Percentiles rank a stretch among this genome's conserved stretches.
Conservation (phyloP, 106 monocot species). For the Phalaenopsis aphrodite region DNA sequence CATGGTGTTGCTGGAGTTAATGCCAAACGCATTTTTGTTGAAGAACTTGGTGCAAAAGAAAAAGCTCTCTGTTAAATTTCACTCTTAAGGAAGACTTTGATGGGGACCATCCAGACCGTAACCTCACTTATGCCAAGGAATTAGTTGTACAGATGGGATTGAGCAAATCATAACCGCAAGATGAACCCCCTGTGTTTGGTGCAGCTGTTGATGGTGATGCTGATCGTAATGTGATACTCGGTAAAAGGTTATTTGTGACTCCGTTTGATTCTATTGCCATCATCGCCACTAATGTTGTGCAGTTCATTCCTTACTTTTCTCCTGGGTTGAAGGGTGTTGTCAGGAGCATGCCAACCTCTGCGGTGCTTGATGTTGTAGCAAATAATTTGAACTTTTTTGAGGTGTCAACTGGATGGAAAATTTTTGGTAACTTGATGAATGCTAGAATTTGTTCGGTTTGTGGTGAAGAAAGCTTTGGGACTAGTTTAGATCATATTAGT, state of each 20-base stretch:
- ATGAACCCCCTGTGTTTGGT: conserved; percentile 89
- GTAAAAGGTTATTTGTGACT: conserved; percentile 95
- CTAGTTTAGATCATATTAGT: conserved; percentile 91
- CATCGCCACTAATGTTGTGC: conserved; percentile 94
- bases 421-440: conserved; percentile 99
- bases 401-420: conserved; percentile 99
- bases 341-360: conserved; percentile 82
- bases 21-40: conserved; percentile 83
- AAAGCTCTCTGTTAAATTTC: conserved; percentile 74
- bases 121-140: conserved; percentile 97
- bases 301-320: conserved; percentile 86
- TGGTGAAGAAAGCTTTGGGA: conserved; percentile 99
- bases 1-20: conserved; percentile 92
- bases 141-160: conserved; percentile 86
- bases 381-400: conserved; percentile 63
- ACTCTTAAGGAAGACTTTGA: conserved; percentile 94
- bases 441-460: conserved; percentile 93
- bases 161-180: conserved; percentile 45
- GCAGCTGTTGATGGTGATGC: conserved; percentile 99
- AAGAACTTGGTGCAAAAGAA: conserved; percentile 87
- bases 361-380: conserved; percentile 77
- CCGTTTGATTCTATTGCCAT: conserved; percentile 98
- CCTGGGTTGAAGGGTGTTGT: conserved; percentile 97
- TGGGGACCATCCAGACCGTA: conserved; percentile 93
- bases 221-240: conserved; percentile 88